Evolutionary conservation across 257 asterid species (phyloP).

Genomic region (Solanum rostratum): DNA sequence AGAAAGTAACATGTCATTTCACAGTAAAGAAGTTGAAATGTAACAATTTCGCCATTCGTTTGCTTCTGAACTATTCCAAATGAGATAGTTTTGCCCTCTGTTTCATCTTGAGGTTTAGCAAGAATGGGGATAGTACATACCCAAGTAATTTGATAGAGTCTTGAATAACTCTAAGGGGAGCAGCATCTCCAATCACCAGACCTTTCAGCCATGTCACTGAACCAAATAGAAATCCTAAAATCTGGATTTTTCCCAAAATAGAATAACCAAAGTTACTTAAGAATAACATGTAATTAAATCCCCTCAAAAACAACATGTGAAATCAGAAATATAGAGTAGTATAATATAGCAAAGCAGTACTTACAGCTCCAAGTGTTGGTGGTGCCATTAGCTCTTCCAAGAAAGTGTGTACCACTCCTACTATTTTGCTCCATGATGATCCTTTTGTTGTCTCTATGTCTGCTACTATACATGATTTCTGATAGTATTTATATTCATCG

Average conservation of each 20-base stretch:
- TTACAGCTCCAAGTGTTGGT: slow-evolving; percentile 64
- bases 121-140: slow-evolving; percentile 18
- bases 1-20: neutral
- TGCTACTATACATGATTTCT: neutral
- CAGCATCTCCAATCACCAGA: slow-evolving; percentile 55
- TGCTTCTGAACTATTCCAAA: too few species aligned
- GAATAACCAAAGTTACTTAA: neutral
- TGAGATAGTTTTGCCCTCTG: too few species aligned
- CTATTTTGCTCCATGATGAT: slow-evolving; percentile 14
- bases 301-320: neutral
- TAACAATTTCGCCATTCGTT: too few species aligned
- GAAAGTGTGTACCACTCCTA: slow-evolving; percentile 28
- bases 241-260: slow-evolving; percentile 17
- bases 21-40: neutral
- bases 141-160: slow-evolving; percentile 60
- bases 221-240: slow-evolving; percentile 61
- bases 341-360: neutral
- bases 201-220: slow-evolving; percentile 49
- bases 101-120: too few species aligned
- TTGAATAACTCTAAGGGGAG: slow-evolving; percentile 62
- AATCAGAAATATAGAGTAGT: neutral
- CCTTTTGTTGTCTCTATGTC: slow-evolving; percentile 4
- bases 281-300: neutral
- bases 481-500: neutral
- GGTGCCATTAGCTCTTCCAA: slow-evolving; percentile 66